Evolutionary conservation across 805 yeast species (phyloP).

Genomic region (Grigorovia yakushimaensis): DNA sequence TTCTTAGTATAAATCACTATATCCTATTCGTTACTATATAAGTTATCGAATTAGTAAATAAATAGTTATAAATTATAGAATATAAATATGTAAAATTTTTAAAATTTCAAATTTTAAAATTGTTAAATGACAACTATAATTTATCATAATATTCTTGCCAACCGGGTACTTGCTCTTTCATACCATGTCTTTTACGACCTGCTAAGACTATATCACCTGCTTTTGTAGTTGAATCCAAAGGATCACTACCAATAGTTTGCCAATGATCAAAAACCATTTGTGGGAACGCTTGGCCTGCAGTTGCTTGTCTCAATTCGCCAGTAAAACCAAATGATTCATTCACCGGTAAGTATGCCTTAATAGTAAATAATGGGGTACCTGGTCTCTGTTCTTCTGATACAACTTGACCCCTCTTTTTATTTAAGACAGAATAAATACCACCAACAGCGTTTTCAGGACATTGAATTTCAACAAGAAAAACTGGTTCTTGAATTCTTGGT

Average conservation of each 20-base stretch:
- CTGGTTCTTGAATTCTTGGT: conserved; percentile 99
- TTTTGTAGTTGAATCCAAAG: conserved; percentile 71
- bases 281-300: conserved; percentile 99
- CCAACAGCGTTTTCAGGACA: conserved; percentile 99
- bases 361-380: conserved; percentile 99
- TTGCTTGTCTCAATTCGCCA: conserved; percentile 98
- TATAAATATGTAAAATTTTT: too few species aligned
- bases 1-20: too few species aligned
- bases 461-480: conserved; percentile 97
- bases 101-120: too few species aligned
- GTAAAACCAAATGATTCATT: conserved; percentile 99
- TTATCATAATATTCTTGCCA: conserved; percentile 98
- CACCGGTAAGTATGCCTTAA: conserved; percentile 99
- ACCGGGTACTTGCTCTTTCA: conserved; percentile 95
- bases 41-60: neutral
- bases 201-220: conserved; percentile 55
- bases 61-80: neutral
- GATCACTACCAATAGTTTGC: conserved; percentile 85
- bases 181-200: conserved; percentile 91
- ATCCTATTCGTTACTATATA: too few species aligned
- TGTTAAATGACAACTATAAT: conserved; percentile 37
- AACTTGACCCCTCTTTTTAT: conserved; percentile 99
- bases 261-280: conserved; percentile 99
- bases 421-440: conserved; percentile 99
- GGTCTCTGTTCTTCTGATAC: conserved; percentile 99